Evolutionary conservation across 345 rosid genomes (phyloP), one percentile per base, ranked within the genome.

Genomic region (Pseudoturritis turrita): DNA sequence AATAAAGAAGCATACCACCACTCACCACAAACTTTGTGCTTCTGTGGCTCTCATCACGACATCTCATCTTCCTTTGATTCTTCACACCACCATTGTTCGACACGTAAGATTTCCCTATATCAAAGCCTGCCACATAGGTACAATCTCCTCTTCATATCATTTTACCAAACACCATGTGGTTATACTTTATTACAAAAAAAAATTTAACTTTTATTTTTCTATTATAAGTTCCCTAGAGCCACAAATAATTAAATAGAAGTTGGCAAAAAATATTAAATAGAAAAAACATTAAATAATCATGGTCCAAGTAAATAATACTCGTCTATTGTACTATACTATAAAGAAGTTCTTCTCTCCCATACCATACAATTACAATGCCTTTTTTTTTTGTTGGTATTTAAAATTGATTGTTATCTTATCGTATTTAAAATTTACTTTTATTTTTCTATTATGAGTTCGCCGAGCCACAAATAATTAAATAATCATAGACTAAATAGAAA

Each of bases 21-120:
- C 45, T 49, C 26, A 49, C 74, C 55, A 53, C 35, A 62, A 36
- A 68, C 57, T 35, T 25, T 44, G 40, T 10, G 23, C 47, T 17
- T 13, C 4, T 40, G 65, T 75, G 70, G 74, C 74, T 75, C 70
- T 53, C 50, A 62, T 53, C 22, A 68, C 45, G 70, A 69, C 79
- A 69, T 45, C 44, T 70, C 79, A 76, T 69, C 70, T 40, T 19
- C 46, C 13, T 76, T 76, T 76, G 78, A 60, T 68, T 75, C 78
- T 68, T 68, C 51, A 33, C 18, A 75, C 74, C 73, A 18, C 73
- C 47, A 4, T 15, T 18, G 36, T 6, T 43, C 56, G 63, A 41
- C 79, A 76, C 79, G 70, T 69, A 33, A 13, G 70, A 54, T 54
- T 37, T 19, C 60, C 70, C 59, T 44, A 26, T 44, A 22, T 49